Evolutionary conservation across 495 filamentous ascomycete genomes (phyloP).

Genomic region (Daldinia caldariorum): DNA sequence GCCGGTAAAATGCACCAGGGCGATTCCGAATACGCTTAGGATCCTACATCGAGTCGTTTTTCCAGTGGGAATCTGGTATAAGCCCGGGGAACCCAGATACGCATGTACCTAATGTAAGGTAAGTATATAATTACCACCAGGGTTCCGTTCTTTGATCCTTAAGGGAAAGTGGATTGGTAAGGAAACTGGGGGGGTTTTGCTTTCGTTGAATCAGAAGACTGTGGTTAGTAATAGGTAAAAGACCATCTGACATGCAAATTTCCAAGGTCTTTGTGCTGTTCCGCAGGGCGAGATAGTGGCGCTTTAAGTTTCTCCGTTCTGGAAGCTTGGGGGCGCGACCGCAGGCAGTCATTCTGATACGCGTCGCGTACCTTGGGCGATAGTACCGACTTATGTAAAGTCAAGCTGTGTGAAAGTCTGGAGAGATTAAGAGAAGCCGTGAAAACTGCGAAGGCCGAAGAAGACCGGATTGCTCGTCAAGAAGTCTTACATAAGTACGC

Average conservation of each 20-base stretch:
- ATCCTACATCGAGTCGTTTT: background rate
- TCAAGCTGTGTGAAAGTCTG: background rate
- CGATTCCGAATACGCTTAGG: background rate
- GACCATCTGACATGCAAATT: slow-evolving; percentile 15
- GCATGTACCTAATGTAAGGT: background rate
- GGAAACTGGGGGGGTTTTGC: background rate
- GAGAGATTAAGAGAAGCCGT: slow-evolving; percentile 3
- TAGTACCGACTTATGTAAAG: no score
- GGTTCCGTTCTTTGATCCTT: slow-evolving; percentile 20
- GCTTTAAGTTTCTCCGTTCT: slow-evolving; percentile 32
- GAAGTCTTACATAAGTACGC: no score
- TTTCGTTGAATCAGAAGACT: slow-evolving; percentile 22
- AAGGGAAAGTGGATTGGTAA: slow-evolving; percentile 12
- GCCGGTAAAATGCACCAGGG: slow-evolving; percentile 42
- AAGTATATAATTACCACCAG: slow-evolving; percentile 22
- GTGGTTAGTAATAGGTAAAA: slow-evolving; percentile 13
- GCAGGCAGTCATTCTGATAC: slow-evolving; percentile 8
- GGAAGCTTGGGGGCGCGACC: background rate
- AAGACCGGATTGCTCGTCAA: slow-evolving; percentile 16
- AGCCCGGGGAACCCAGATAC: background rate
- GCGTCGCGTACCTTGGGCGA: slow-evolving; percentile 45
- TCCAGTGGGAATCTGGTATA: background rate
- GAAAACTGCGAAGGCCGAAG: slow-evolving; percentile 26
- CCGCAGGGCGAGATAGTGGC: slow-evolving; percentile 23
- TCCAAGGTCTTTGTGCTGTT: slow-evolving; percentile 13